Percentiles rank a stretch among this genome's conserved stretches.
phyloP scores from a whole-genome alignment of 2,329 filamentous ascomycete species.

The Talaromyces sp. region DNA sequence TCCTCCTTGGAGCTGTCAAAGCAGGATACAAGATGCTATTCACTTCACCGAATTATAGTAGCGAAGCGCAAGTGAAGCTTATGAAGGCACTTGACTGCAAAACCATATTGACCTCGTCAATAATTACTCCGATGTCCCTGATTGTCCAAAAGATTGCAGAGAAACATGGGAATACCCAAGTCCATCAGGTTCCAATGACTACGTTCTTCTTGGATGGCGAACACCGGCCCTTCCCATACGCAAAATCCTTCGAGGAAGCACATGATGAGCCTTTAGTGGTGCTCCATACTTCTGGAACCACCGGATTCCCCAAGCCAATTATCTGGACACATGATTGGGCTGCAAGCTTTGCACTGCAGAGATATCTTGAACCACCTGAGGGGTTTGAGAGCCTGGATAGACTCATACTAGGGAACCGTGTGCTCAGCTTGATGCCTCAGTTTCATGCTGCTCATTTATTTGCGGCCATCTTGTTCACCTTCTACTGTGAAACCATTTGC shows the following conservation, averaged over 20 bases:
- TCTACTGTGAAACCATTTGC: conserved; percentile 6
- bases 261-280: conserved; percentile 2
- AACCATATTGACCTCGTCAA: conserved; percentile 10
- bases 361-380: conserved; percentile 10
- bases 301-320: conserved; percentile 11
- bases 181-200: neutral
- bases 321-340: conserved; percentile 18
- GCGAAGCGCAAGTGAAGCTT: conserved; percentile 7
- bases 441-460: conserved; percentile 16
- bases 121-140: neutral
- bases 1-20: conserved; percentile 36
- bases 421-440: conserved; percentile 13
- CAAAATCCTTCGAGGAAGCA: neutral
- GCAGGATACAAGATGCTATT: conserved; percentile 28
- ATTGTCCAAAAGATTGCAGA: neutral
- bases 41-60: conserved; percentile 14
- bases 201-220: neutral
- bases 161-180: neutral
- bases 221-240: neutral
- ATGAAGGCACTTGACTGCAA: conserved; percentile 11
- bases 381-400: conserved; percentile 14
- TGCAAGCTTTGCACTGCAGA: conserved; percentile 7
- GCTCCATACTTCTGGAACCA: conserved; percentile 12
- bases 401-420: conserved; percentile 5
- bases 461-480: conserved; percentile 9